Base-by-base conservation (phyloP, 306 rosid genomes). In the Abrus pulchellus region DNA sequence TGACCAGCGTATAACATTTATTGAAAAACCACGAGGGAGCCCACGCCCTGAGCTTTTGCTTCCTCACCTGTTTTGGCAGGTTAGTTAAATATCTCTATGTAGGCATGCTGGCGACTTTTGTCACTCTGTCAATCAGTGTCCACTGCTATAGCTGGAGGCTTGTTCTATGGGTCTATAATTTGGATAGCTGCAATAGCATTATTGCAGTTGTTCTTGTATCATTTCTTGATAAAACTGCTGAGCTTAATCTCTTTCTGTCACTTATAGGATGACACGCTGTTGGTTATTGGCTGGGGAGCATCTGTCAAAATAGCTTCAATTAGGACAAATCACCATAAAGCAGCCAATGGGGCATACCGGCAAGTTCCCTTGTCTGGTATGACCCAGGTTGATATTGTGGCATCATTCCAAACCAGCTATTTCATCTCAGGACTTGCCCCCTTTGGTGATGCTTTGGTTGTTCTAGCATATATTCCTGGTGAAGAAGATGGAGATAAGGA, bases 21-120 rank as follows among this genome's bases (percentile, higher is more conserved):
- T 95, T 32, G 98, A 95, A 90, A 91, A 92, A 84, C 98, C 99
- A 8, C 88, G 93, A 50, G 98, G 96, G 83, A 89, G 96, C 81
- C 98, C 97, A 69, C 93, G 86, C 34, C 97, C 98, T 6, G 98
- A 95, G 88, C 91, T 95, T 80, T 83, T 95, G 89, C 89, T 86
- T 76, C 99, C 99, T 83, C 98, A 95, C 83, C 83, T 95, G 84
- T 97, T 92, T 83, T 95, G 99, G 99, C 98, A 93, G 98, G 99
- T 95, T 83, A 75, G 97, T 89, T 73, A 70, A 63, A 85, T 69
- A 72, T 80, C 68, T 54, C 68, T 54, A 60, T 61, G 41, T 7
- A 32, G 77, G 57, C 68, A 59, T 65, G 59, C 52, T 66, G 68
- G 77, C 71, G 75, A 81, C 55, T 40, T 75, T 30, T 78, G 72